Conservation (phyloP, 306 rosid species). For the Glycine latifolia region DNA sequence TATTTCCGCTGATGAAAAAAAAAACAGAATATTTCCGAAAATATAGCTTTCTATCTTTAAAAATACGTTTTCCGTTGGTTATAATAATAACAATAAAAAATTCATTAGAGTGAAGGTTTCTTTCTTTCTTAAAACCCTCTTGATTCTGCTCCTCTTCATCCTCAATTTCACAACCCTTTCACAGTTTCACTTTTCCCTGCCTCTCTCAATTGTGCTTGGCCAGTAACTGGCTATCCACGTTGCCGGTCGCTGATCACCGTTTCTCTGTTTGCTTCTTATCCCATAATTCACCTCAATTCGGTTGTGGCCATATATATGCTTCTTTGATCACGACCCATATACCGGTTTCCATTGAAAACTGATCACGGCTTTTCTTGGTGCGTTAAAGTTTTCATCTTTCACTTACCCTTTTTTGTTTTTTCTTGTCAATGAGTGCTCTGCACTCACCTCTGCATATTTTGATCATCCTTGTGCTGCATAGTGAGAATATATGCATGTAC, state of each 20-base stretch:
- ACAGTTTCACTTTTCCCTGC: neutral
- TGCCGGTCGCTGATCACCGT: slow-evolving; percentile 17
- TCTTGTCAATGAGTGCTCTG: neutral
- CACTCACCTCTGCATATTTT: slow-evolving; percentile 13
- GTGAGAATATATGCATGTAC: neutral
- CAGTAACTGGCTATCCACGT: neutral
- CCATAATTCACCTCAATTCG: neutral
- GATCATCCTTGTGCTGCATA: neutral
- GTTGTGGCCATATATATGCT: neutral
- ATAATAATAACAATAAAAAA: neutral
- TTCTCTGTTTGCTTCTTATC: neutral
- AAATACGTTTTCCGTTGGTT: too few relatives aligned
- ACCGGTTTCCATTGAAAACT: neutral
- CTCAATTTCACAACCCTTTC: slow-evolving; percentile 30
- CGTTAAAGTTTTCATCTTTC: slow-evolving; percentile 38
- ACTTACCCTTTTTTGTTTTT: neutral
- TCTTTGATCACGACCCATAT: slow-evolving; percentile 16
- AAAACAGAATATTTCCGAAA: too few relatives aligned
- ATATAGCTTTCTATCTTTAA: too few relatives aligned
- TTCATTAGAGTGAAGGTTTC: neutral
- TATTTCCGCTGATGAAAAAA: too few relatives aligned
- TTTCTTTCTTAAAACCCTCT: slow-evolving; percentile 25
- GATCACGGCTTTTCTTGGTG: neutral
- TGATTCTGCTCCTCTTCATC: neutral
- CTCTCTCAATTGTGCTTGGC: neutral